Evolutionary conservation across 139 green algal species (phyloP), one percentile per base, ranked within the genome.

Genomic region (Spirogloea muscicola): DNA sequence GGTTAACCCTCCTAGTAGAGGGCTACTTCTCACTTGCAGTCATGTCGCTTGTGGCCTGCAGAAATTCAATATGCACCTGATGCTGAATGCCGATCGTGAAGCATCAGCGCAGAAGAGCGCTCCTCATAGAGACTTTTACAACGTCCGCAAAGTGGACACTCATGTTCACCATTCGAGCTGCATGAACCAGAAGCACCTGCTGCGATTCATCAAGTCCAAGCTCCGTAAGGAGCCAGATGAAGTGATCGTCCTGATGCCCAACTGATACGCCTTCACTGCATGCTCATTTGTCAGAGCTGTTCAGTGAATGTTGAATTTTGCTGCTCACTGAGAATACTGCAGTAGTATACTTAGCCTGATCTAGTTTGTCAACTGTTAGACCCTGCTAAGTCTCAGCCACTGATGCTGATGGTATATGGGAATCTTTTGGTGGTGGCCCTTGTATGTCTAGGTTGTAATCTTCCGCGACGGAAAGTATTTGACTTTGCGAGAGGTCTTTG

Each of bases 151-250:
- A 89, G 75, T 88, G 52, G 94, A 98, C 89, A 98, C 93, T 3
- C 94, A 98, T 83, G 90, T 98, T 66, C 94, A 98, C 83, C 93
- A 98, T 87, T 88, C 72, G 58, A 91, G 94, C 4, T 98, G 94
- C 89, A 99, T 99, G 95, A 95, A 99, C 86, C 95, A 99, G 90
- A 99, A 99, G 87, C 95, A 99, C 85, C 80, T 99, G 81, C 90
- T 99, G 88, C 90, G 95, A 49, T 99, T 99, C 89, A 99, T 99
- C 84, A 99, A 99, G 86, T 86, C 67, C 83, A 99, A 98, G 63
- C 72, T 87, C 37, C 39, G 88, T 67, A 97, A 97, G 88, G 94
- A 99, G 89, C 90, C 90, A 2, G 90, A 98, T 58, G 92, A 99
- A 87, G 85, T 96, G 43, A n/a, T n/a, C n/a, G n/a, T n/a, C n/a